phyloP scores from a whole-genome alignment of 352 stramenopile genomes.

The Hyphochytrium catenoides region DNA sequence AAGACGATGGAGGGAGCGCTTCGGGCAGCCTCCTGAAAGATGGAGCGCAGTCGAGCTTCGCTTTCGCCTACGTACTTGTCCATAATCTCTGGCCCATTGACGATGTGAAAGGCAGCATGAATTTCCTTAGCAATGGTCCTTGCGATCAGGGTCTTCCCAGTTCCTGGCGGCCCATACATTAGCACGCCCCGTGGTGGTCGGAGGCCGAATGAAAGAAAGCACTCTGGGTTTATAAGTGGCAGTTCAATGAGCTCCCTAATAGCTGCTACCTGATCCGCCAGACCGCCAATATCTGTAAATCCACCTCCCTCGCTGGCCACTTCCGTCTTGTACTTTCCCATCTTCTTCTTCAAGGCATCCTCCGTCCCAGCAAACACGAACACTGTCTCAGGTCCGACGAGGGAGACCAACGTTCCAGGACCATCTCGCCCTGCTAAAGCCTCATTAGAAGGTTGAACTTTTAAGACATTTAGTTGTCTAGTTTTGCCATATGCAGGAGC shows the following conservation, averaged over 20 bases:
- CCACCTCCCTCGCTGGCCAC: conserved; percentile 33
- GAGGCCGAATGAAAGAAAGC: conserved; percentile 78
- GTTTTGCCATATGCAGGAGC: conserved; percentile 27
- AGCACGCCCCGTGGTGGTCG: conserved; percentile 82
- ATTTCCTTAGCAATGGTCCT: conserved; percentile 72
- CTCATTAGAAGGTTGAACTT: conserved; percentile 1
- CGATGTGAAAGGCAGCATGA: conserved; percentile 73
- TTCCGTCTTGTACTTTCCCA: conserved; percentile 2
- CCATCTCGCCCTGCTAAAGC: neutral
- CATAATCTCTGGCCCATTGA: conserved; percentile 89
- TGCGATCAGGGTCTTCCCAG: conserved; percentile 87
- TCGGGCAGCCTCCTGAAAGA: conserved; percentile 24
- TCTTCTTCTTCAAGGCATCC: neutral
- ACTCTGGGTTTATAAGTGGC: conserved; percentile 70
- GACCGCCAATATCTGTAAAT: conserved; percentile 56
- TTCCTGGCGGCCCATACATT: conserved; percentile 81
- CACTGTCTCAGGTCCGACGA: conserved; percentile 12
- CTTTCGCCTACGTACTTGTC: conserved; percentile 81
- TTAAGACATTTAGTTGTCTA: conserved; percentile 22
- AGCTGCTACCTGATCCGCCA: conserved; percentile 71
- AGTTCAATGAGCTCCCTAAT: conserved; percentile 90
- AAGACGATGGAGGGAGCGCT: conserved; percentile 37
- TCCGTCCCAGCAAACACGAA: conserved; percentile 1
- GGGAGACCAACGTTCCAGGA: conserved; percentile 2
- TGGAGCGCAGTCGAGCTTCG: conserved; percentile 32